A percentile compares a stretch with the other conserved stretches of the same genome.
These are phyloP conservation scores for Debaryomyces maramus DNA, from an alignment of 805 yeast species.

Conservation along the genomic window DNA sequence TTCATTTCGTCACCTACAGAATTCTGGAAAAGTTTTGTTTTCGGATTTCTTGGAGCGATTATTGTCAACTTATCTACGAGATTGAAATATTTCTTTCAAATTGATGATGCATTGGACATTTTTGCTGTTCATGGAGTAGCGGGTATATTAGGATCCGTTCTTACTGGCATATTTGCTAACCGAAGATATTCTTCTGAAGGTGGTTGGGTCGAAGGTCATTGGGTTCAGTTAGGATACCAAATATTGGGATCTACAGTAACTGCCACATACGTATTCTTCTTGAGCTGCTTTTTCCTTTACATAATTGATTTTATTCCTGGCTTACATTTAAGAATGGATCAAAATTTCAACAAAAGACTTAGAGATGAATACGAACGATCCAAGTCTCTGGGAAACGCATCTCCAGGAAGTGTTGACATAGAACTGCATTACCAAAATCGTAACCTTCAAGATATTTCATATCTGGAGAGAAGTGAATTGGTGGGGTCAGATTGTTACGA, in stretches of 20 bases:
- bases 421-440: neutral
- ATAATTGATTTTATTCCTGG: conserved; percentile 42
- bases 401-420: conserved; percentile 2
- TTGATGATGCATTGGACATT: conserved; percentile 46
- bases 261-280: conserved; percentile 32
- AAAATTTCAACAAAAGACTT: conserved; percentile 32
- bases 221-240: conserved; percentile 44
- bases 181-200: conserved; percentile 31
- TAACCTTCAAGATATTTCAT: conserved; percentile 6
- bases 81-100: conserved; percentile 35
- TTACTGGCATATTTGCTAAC: conserved; percentile 43
- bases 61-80: conserved; percentile 39
- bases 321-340: conserved; percentile 42
- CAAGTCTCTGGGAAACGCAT: conserved; percentile 14
- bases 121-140: conserved; percentile 46
- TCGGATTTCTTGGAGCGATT: conserved; percentile 39
- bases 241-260: conserved; percentile 36
- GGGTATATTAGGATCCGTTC: conserved; percentile 40
- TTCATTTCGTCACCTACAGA: conserved; percentile 33
- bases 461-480: conserved; percentile 30
- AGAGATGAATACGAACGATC: conserved; percentile 15
- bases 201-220: conserved; percentile 42
- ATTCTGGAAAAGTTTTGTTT: conserved; percentile 42
- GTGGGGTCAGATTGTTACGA: conserved; percentile 41
- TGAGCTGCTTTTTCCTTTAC: conserved; percentile 33